Base-by-base conservation (phyloP, 2,329 filamentous ascomycete genomes). In the Xylogone sp. region DNA sequence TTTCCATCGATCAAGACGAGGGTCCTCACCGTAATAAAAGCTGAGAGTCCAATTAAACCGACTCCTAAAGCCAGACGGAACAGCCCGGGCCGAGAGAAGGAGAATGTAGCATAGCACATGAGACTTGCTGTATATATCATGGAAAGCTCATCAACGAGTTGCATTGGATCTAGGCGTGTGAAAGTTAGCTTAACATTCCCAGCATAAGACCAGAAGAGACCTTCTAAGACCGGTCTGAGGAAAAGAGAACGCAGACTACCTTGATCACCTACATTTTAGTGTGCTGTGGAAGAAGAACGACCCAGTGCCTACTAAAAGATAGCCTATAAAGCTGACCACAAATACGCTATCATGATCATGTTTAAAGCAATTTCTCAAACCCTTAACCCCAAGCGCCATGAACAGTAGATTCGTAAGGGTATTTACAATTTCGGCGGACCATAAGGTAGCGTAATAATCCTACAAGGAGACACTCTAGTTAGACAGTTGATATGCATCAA, bases 401-500 rank as follows among this genome's bases (percentile, higher is more conserved):
- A 96, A 96, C 21, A 94, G 73, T 2, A 88, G 67, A 67, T 96
- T 96, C 29, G 90, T 96, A 27, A 92, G 62, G 3, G 89, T 88
- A 65, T 87, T 93, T 65, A 90, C 81, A 44, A 92, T 83, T 65
- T 92, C 88, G 31, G 88, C 88, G 44, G 83, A 79, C 65, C 91
- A 92, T 43, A 79, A 75, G 3, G 87, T 91, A 34, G 86, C 82
- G 73, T 87, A 87, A 69, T 88, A 88, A 57, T 90, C 87, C 81
- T 91, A 73, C 60, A 45, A 22, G 49, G 18, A 42, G 49, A 43
- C 45, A 48, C 45, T 27, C 57, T 52, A 53, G 50, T 27, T 27
- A 27, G 24, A 27, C 9, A 39, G 47, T 20, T 13, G 18, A 16
- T n/a, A 34, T 45, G 24, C 21, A 16, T 47, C 39, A 29, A 31